Evolutionary conservation across 2,329 filamentous ascomycete genomes (phyloP), one percentile per base, ranked within the genome.

Genomic region (Fusarium sp.): DNA sequence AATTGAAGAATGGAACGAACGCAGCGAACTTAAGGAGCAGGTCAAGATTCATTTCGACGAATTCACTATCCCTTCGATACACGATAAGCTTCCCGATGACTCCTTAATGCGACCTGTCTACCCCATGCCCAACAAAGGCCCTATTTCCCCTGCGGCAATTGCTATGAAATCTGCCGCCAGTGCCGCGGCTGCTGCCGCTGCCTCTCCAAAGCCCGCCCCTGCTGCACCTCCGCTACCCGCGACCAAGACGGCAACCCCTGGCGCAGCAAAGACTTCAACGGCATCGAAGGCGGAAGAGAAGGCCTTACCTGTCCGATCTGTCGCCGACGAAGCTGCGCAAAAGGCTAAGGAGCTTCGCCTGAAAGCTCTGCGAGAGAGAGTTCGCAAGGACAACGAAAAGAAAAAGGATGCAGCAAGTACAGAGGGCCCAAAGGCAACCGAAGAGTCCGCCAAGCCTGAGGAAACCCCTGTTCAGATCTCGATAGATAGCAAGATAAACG

Each of bases 1-100:
- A 81, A 90, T 98, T 70, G 96, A 99, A 82, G 96, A 99, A 79
- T 98, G 95, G 96, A 99, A 99, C 84, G 96, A 99, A 80, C 98
- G 97, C 81, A 94, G 94, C 81, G 95, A 98, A 82, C 88, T 99
- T 67, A 94, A 94, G 80, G 89, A 95, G 81, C 92, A 95, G 75
- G 89, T 98, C 75, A 90, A 86, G 66, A 88, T 91, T 73, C 89
- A 87, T 81, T 87, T 87, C 78, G 88, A 90, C 81, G 88, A 90
- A 72, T 83, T 83, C 75, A 89, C 87, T 51, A 87, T 89, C 72
- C 86, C 87, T 34, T 78, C 84, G 78, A 85, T 87, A 81, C 79
- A 83, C 82, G 79, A 87, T 73, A 84, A 85, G 55, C 84, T 85
- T 18, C 82, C 83, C 46, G 80, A 82, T 14, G 73, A 73, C 38